Conservation (phyloP, 2,329 filamentous ascomycete species). For the Aspergillus pseudonomiae region DNA sequence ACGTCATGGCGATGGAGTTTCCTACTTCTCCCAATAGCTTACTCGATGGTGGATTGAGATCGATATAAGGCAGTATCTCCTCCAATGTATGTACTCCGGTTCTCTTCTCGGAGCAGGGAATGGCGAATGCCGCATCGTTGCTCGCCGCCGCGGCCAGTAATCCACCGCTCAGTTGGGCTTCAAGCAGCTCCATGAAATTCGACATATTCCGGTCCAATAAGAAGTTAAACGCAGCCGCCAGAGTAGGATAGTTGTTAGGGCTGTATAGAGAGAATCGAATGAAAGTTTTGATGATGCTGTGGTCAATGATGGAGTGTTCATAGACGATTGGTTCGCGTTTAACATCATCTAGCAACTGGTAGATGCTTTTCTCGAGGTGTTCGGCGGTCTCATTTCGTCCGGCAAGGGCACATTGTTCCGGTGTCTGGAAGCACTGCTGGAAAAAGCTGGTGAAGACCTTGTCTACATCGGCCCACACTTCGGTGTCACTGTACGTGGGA, state of each 20-base stretch:
- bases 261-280: conserved; percentile 1
- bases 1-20: conserved; percentile 10
- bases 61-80: not conserved
- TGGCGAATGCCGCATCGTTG: not conserved
- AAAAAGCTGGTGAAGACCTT: not conserved
- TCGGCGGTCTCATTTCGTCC: not conserved
- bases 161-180: not conserved
- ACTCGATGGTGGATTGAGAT: not conserved
- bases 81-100: not conserved
- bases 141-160: not conserved
- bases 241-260: not conserved
- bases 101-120: conserved; percentile 4
- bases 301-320: not conserved
- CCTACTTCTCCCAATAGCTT: conserved; percentile 11
- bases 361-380: not conserved
- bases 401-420: not conserved
- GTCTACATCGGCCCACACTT: not conserved
- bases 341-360: not conserved
- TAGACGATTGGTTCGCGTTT: not conserved
- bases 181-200: not conserved
- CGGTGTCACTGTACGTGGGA: not conserved
- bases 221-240: not conserved
- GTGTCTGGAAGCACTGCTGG: not conserved
- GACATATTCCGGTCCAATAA: not conserved
- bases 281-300: not conserved